phyloP scores from a whole-genome alignment of 805 yeast genomes.

The Candida xiaguanensis region DNA sequence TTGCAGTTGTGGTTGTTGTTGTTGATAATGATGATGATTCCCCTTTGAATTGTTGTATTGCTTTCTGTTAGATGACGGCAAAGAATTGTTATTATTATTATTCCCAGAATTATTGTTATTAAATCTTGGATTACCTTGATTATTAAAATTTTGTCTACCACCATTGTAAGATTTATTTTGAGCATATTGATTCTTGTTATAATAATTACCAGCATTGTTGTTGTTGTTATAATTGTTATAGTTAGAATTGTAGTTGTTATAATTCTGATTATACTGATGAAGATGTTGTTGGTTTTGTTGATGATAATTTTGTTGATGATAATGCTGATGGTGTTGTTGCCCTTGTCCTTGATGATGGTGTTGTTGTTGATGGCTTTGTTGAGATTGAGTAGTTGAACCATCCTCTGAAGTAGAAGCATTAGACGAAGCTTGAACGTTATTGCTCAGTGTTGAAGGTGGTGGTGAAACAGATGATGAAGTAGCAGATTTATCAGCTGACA shows the following conservation, averaged over 20 bases:
- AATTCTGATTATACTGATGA: constrained; percentile 8
- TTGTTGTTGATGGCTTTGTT: constrained; percentile 8
- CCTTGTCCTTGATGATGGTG: constrained; percentile 1
- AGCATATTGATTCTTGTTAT: constrained; percentile 1
- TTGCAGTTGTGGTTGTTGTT: constrained; percentile 8
- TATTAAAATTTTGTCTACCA: constrained; percentile 4
- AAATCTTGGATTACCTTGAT: constrained; percentile 3
- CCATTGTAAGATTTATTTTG: constrained; percentile 8
- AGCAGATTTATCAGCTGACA: not conserved
- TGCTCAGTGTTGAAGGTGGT: not conserved
- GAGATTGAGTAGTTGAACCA: constrained; percentile 3
- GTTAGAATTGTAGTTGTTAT: constrained; percentile 4
- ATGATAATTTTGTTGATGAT: constrained; percentile 13
- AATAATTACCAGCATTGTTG: constrained; percentile 5
- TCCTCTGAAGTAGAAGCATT: not conserved
- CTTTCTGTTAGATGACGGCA: constrained; percentile 8
- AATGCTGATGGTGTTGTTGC: constrained; percentile 6
- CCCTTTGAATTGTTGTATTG: constrained; percentile 12
- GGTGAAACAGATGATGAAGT: not conserved
- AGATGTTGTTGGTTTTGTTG: constrained; percentile 7
- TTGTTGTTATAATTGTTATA: constrained; percentile 7
- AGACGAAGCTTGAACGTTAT: not conserved
- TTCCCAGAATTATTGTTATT: constrained; percentile 2
- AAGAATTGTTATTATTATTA: constrained; percentile 6
- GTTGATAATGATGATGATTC: constrained; percentile 16